Base-by-base conservation (phyloP, 2,329 filamentous ascomycete genomes). In the Phaeosphaeria sp. region DNA sequence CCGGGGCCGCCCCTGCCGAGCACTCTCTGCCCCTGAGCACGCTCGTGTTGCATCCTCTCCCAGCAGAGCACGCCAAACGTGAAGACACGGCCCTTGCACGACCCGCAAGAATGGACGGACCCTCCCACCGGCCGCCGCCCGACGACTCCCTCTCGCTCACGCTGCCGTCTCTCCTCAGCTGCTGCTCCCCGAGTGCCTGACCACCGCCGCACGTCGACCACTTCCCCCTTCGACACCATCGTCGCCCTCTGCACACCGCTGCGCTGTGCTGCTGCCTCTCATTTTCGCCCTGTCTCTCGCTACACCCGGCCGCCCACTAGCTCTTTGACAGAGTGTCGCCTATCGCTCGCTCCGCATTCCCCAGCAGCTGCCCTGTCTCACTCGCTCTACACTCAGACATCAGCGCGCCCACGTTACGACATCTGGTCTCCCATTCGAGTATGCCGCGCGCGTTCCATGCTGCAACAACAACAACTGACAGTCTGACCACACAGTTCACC, bases 301-400 rank as follows among this genome's bases (percentile, higher is more conserved):
- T 46, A 15, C 50, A 56, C 53, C 60, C 49, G 47, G 60, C 65
- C 56, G 47, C 40, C 58, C 54, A 51, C 51, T 56, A 53, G 66
- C 73, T 76, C 74, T 77, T 77, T 75, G 74, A 77, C 56, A 77
- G 74, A 76, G 70, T 47, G 61, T 65, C 49, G 57, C 59, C 63
- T 58, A 22, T 67, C 64, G 65, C 65, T 67, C 58, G 53, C 40
- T 36, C 57, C 45, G 61, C 61, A 59, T 59, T 58, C 61, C 36
- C 53, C 55, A 22, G 20, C 60, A 60, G 42, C 60, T 61, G 33
- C 49, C 43, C 56, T 63, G 53, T 57, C 51, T 62, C 63, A 61
- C 61, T 56, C 52, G 54, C 55, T 53, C 51, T 40, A n/a, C 17
- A 53, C 58, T 17, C 49, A 49, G 40, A 49, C 49, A 48, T 55